Base-by-base conservation (phyloP, 2,329 filamentous ascomycete species). In the Lasiodiplodia sp. region DNA sequence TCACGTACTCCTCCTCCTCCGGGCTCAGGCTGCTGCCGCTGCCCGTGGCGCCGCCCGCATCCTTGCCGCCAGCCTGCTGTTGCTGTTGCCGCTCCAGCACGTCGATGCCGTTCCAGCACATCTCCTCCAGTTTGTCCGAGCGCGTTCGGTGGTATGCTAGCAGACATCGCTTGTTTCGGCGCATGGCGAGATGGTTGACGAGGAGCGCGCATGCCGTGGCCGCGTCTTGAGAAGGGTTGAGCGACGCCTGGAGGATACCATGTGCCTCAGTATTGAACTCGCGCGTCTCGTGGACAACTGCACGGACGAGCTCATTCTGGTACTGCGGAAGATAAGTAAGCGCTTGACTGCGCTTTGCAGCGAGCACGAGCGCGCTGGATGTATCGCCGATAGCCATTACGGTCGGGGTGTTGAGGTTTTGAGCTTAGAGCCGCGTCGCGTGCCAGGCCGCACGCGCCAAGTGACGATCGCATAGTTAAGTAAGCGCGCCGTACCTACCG, bases 161-260 rank as follows among this genome's bases (percentile, higher is more conserved):
- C 23, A 99, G 86, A 76, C 96, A 99, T 53, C 96, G 91, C 80
- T 99, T 99, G 80, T 99, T 97, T 67, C 96, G 88, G 60, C 96
- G 90, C 92, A 98, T 97, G 73, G 92, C 94, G 12, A 99, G 84
- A 78, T 99, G 95, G 78, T 97, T 92, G 70, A 98, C 94, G 25
- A 99, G 88, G 28, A 99, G 85, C 1, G 93, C 92, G 77, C 93
- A 97, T 3, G 95, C 94, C 38, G 91, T 91, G 11, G 92, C 92
- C 55, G 93, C 93, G 75, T 97, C 90, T 12, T 90, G 87, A 18
- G 90, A 88, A 0, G 94, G 95, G 73, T 97, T 91, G 83, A 98
- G 98, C 0, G 90, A 91, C 70, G 91, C 92, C 16, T 57, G 53
- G 12, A 47, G 47, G 0, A 93, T 92, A 68, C 92, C 91, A 49